Evolutionary conservation across 2,329 filamentous ascomycete genomes (phyloP).

Genomic region (Fusarium mundagurra): DNA sequence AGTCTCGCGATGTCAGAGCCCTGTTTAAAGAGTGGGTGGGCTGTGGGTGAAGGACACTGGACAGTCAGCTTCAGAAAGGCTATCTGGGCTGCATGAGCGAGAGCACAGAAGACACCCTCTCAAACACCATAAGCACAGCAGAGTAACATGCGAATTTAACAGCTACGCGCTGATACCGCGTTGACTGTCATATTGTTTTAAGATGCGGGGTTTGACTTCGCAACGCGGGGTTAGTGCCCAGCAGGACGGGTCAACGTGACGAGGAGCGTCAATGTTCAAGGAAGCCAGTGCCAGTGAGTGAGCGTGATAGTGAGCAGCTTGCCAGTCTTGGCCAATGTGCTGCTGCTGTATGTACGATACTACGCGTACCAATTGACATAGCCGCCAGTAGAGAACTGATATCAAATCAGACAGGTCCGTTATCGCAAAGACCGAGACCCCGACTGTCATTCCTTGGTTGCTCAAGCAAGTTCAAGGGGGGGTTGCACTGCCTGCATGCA

Average conservation of each 20-base stretch:
- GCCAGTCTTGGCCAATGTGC: background rate
- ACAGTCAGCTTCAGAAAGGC: slow-evolving; percentile 13
- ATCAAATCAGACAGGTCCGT: slow-evolving; percentile 34
- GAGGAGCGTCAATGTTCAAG: slow-evolving; percentile 11
- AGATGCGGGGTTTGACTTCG: slow-evolving; percentile 43
- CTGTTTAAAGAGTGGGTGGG: slow-evolving; percentile 27
- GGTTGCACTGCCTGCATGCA: slow-evolving; percentile 23
- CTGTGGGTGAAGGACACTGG: slow-evolving; percentile 33
- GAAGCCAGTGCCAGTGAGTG: background rate
- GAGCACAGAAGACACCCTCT: slow-evolving; percentile 23
- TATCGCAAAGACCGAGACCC: slow-evolving; percentile 30
- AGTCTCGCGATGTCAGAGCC: slow-evolving; percentile 30
- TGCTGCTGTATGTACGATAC: background rate
- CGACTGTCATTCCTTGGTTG: slow-evolving; percentile 15
- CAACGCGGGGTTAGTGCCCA: slow-evolving; percentile 45
- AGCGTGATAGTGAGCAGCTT: background rate
- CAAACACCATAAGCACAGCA: slow-evolving; percentile 11
- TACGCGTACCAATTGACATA: background rate
- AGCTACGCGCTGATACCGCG: slow-evolving; percentile 45
- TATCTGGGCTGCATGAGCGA: slow-evolving; percentile 31
- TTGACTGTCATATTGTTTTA: slow-evolving; percentile 17
- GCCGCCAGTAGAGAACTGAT: slow-evolving; percentile 17
- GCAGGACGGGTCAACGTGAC: slow-evolving; percentile 38
- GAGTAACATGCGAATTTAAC: slow-evolving; percentile 26
- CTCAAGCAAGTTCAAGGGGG: slow-evolving; percentile 4